Base-by-base conservation (phyloP, 1,139 yeast species). In the Kluyveromyces marxianus region DNA sequence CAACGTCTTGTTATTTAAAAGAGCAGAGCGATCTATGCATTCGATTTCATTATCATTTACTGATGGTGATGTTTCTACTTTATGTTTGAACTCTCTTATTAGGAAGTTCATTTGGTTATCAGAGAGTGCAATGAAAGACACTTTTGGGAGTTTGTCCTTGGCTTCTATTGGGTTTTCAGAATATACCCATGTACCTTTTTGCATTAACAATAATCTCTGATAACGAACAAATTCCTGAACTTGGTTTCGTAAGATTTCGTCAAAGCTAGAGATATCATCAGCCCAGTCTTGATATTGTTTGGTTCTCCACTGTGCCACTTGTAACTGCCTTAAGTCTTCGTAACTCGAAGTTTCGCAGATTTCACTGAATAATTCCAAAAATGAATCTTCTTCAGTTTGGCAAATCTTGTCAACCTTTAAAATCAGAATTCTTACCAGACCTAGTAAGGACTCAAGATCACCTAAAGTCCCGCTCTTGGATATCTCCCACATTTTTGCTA, bases 101-200 rank as follows among this genome's bases (percentile, higher is more conserved):
- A 81, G 73, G 24, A 86, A 63, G 41, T 73, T 70, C 54, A 76
- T 75, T 56, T 86, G 75, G 62, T 83, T 82, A n/a, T 94, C 88
- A 2, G 92, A 81, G 39, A 87, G 68, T 7, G 79, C 71, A 37
- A 86, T 71, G 60, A 77, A 86, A 59, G 73, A 81, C 49, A 75
- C 71, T 52, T 71, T 65, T 2, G 66, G 63, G 27, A 51, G 49
- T n/a, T 55, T 52, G 2, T 54, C 52, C 39, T 64, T 62, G 26
- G 69, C 60, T 47, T 76, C 79, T 1, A 80, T 72, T 41, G 88
- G 88, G 45, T 72, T 68, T 45, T 80, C 84, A 3, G 83, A 74
- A 56, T 72, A 81, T n/a, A 85, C 92, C 95, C 95, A 87, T 2
- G 87, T 77, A 3, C 96, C 96, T 55, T 77, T 79, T 37, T 87